These are phyloP conservation scores for Leccinum colubrinum DNA, from an alignment of 1,284 basidiomycete species.

Conservation along the genomic window DNA sequence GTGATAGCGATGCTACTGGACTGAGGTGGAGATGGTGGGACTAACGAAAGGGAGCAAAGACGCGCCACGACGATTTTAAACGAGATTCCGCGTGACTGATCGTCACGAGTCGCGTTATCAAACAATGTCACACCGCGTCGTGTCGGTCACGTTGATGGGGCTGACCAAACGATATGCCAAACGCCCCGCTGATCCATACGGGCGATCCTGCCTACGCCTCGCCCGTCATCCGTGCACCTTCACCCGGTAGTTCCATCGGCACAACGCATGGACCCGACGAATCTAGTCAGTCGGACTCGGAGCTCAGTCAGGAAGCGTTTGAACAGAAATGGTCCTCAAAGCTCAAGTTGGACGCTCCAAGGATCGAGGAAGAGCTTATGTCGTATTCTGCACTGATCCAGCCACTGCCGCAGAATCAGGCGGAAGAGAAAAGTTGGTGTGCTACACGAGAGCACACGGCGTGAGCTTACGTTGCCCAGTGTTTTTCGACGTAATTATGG, in stretches of 20 bases:
- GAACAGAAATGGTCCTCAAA: conserved; percentile 50
- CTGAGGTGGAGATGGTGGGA: conserved; percentile 32
- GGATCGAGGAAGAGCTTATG: conserved; percentile 30
- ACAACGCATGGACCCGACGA: conserved; percentile 63
- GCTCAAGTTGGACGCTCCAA: conserved; percentile 32
- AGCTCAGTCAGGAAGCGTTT: conserved; percentile 50
- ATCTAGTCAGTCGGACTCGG: conserved; percentile 54
- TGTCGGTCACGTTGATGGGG: conserved; percentile 5
- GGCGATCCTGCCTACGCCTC: conserved; percentile 55
- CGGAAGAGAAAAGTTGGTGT: conserved; percentile 33
- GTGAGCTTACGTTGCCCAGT: conserved; percentile 25
- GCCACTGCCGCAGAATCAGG: conserved; percentile 25
- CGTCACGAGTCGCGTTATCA: conserved; percentile 29
- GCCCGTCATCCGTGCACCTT: conserved; percentile 63
- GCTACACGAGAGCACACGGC: background rate
- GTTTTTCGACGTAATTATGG: conserved; percentile 49
- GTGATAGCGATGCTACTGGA: conserved; percentile 3
- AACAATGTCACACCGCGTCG: conserved; percentile 35
- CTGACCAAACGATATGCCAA: conserved; percentile 23
- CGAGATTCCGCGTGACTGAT: conserved; percentile 25
- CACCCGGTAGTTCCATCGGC: conserved; percentile 70
- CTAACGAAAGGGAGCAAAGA: conserved; percentile 25
- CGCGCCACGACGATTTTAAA: conserved; percentile 34
- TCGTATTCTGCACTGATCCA: conserved; percentile 27
- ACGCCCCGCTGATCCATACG: conserved; percentile 29